phyloP scores from a whole-genome alignment of 257 asterid species.

The Gentiana dahurica region DNA sequence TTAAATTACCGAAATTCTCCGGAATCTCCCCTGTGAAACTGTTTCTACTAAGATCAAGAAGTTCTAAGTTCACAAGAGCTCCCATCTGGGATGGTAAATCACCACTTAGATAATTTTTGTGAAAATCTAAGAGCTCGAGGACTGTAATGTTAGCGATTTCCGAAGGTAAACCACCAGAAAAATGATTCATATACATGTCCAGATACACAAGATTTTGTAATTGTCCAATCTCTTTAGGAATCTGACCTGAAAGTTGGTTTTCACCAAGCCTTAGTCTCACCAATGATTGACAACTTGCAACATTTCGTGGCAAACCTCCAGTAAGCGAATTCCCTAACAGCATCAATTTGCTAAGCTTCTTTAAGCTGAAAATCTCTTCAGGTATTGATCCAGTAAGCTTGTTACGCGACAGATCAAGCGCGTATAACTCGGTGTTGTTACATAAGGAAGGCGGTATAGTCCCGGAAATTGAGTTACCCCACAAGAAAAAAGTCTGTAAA shows the following conservation, averaged over 20 bases:
- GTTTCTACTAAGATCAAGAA: constrained; percentile 87
- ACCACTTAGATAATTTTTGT: constrained; percentile 58
- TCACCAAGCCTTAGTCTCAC: constrained; percentile 85
- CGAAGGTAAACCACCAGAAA: constrained; percentile 69
- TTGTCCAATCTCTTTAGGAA: constrained; percentile 83
- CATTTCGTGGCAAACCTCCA: constrained; percentile 48
- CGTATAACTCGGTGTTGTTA: constrained; percentile 76
- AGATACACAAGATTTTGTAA: constrained; percentile 87
- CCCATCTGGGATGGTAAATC: constrained; percentile 57
- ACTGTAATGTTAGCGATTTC: constrained; percentile 64
- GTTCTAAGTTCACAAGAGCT: constrained; percentile 66
- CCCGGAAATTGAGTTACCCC: constrained; percentile 85
- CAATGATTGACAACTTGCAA: constrained; percentile 70
- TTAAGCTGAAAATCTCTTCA: constrained; percentile 58
- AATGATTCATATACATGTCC: constrained; percentile 77
- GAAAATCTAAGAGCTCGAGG: constrained; percentile 80
- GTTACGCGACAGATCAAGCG: constrained; percentile 76
- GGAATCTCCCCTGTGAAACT: constrained; percentile 70
- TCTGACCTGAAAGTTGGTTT: constrained; percentile 80
- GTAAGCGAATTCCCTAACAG: constrained; percentile 68
- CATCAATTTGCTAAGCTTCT: constrained; percentile 76
- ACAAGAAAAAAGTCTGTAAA: constrained; percentile 73
- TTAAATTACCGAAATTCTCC: constrained; percentile 66
- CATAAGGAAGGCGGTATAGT: constrained; percentile 64
- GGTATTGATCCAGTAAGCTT: constrained; percentile 80